Conservation (phyloP, 805 yeast species). For the Ogataea paradorogensis region DNA sequence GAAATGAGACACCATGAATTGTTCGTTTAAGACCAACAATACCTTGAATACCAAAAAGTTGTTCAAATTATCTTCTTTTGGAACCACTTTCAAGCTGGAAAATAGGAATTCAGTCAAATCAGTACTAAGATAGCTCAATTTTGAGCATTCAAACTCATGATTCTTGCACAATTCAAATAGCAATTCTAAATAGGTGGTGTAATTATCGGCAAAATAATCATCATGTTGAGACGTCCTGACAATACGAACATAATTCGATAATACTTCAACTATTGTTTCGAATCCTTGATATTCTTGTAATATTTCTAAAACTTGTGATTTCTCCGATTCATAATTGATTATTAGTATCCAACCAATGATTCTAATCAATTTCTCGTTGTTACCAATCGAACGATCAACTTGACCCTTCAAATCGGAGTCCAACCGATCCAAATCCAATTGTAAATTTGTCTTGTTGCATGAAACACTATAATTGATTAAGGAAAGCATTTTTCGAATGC, state of each 20-base stretch:
- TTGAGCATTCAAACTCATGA: slow-evolving; percentile 41
- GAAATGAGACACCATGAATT: slow-evolving; percentile 65
- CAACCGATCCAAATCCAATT: slow-evolving; percentile 17
- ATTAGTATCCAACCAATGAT: slow-evolving; percentile 33
- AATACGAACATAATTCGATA: slow-evolving; percentile 27
- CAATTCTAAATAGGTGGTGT: slow-evolving; percentile 43
- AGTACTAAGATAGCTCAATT: slow-evolving; percentile 40
- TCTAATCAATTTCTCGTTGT: slow-evolving; percentile 31
- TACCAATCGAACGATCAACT: slow-evolving; percentile 21
- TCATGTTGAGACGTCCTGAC: slow-evolving; percentile 38
- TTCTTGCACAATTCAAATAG: slow-evolving; percentile 54
- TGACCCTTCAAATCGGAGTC: slow-evolving; percentile 18
- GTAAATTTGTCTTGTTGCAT: slow-evolving; percentile 24
- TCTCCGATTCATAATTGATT: slow-evolving; percentile 22
- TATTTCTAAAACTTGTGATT: slow-evolving; percentile 37
- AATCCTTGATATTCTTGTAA: slow-evolving; percentile 55
- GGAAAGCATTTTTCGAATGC: slow-evolving; percentile 48
- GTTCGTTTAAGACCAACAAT: slow-evolving; percentile 78
- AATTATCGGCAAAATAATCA: slow-evolving; percentile 25
- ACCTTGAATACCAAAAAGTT: slow-evolving; percentile 69
- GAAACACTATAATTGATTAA: slow-evolving; percentile 35
- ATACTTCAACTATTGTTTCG: slow-evolving; percentile 34
- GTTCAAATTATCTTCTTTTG: slow-evolving; percentile 50
- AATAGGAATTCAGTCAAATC: slow-evolving; percentile 49
- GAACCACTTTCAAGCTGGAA: slow-evolving; percentile 39